These are phyloP conservation scores for Fusarium palustre DNA, from an alignment of 2,329 filamentous ascomycete species.

Conservation along the genomic window DNA sequence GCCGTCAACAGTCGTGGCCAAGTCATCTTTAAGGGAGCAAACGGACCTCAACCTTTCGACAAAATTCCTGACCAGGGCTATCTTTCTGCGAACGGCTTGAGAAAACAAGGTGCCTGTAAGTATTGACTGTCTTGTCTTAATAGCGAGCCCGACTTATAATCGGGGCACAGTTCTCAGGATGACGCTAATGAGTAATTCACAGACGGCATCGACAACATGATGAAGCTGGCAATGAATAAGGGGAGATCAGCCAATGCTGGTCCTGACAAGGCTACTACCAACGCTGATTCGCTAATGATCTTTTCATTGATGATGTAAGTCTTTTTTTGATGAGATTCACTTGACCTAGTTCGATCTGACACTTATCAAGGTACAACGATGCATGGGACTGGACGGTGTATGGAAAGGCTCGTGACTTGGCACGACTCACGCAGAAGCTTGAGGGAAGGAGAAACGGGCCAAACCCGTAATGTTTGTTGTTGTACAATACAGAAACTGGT, in stretches of 20 bases:
- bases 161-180: not conserved
- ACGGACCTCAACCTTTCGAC: not conserved
- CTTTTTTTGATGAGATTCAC: not conserved
- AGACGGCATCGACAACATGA: not conserved
- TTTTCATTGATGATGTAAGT: constrained; percentile 21
- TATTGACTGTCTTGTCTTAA: not conserved
- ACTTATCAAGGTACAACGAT: not conserved
- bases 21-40: not conserved
- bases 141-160: not conserved
- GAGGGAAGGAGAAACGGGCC: not conserved
- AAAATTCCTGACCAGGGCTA: not conserved
- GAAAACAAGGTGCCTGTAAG: constrained; percentile 16
- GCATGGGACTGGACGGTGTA: not conserved
- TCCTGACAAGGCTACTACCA: not conserved
- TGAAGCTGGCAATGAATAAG: not conserved
- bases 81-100: not conserved
- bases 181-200: rapidly evolving
- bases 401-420: not conserved
- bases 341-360: not conserved
- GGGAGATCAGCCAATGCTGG: not conserved
- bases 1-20: not conserved
- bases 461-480: not conserved
- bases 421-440: not conserved
- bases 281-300: constrained; percentile 8
- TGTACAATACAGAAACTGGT: not conserved